Conservation (phyloP, 2,329 filamentous ascomycete species). For the Aspergillus terreus region DNA sequence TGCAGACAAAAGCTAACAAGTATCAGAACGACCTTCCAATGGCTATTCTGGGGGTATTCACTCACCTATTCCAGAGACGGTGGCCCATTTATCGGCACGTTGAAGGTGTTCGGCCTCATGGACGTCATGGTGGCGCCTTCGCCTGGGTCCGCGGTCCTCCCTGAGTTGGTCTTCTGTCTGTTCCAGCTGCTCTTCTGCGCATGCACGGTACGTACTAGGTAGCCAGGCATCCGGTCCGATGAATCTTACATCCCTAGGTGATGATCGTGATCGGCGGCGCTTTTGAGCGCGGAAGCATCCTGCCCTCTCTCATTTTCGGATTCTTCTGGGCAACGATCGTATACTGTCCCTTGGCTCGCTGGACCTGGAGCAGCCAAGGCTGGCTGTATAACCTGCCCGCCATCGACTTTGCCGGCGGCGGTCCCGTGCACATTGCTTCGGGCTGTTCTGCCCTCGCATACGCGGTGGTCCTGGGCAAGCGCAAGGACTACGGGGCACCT, state of each 20-base stretch:
- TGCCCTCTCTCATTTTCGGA: conserved; percentile 65
- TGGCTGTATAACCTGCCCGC: conserved; percentile 67
- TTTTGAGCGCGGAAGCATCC: conserved; percentile 61
- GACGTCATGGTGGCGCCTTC: conserved; percentile 60
- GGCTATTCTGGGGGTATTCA: conserved; percentile 65
- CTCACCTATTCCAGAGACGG: conserved; percentile 60
- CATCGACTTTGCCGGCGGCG: conserved; percentile 72
- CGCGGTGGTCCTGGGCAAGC: conserved; percentile 69
- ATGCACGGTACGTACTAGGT: conserved; percentile 30
- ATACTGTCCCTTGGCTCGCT: conserved; percentile 71
- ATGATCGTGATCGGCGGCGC: conserved; percentile 64
- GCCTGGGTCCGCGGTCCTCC: conserved; percentile 53
- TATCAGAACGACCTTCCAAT: conserved; percentile 44
- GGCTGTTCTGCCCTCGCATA: conserved; percentile 70
- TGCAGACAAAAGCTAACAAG: not conserved
- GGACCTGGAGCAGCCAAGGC: conserved; percentile 72
- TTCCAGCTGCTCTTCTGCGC: conserved; percentile 63
- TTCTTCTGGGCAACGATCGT: conserved; percentile 70
- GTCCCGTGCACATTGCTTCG: conserved; percentile 71
- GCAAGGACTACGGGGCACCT: conserved; percentile 52
- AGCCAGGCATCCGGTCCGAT: conserved; percentile 15
- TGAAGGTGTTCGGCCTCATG: conserved; percentile 60
- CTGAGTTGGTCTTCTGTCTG: conserved; percentile 64
- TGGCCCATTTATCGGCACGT: conserved; percentile 59
- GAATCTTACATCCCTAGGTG: conserved; percentile 41